Percentiles rank a stretch among this genome's conserved stretches.
These are phyloP conservation scores for Sporisorium reilianum DNA, from an alignment of 1,284 basidiomycete species.

Conservation along the genomic window DNA sequence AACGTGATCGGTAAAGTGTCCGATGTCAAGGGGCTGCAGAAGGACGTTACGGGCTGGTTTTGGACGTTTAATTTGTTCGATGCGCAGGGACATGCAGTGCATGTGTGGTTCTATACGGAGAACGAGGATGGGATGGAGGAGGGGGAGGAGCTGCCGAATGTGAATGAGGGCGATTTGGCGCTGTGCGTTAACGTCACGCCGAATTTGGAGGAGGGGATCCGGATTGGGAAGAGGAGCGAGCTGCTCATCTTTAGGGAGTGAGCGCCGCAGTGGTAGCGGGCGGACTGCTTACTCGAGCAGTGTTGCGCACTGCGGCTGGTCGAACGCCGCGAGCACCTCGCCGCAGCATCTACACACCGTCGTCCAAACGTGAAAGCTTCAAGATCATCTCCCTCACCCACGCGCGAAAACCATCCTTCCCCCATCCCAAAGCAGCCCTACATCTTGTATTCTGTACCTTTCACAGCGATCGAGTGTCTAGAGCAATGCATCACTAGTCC, in stretches of 20 bases:
- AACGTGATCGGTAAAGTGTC: conserved; percentile 6
- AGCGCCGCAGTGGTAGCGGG: too few species aligned
- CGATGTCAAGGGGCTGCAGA: background rate
- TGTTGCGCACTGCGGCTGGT: too few species aligned
- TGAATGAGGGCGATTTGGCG: conserved; percentile 4
- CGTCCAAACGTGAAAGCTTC: too few species aligned
- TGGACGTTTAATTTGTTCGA: conserved; percentile 8
- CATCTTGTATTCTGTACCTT: too few species aligned
- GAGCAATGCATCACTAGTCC: too few species aligned
- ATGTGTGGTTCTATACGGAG: background rate
- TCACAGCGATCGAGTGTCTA: too few species aligned
- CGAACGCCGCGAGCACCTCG: too few species aligned
- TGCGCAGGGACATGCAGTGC: background rate
- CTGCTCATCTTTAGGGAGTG: conserved; percentile 6
- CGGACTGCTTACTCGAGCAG: too few species aligned
- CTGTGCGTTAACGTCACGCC: conserved; percentile 6
- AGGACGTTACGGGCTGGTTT: background rate
- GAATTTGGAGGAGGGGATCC: conserved; percentile 3
- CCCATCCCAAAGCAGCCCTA: too few species aligned
- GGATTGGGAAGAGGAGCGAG: conserved; percentile 6
- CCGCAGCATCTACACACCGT: too few species aligned
- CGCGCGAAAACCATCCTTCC: too few species aligned
- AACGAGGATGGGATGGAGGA: background rate
- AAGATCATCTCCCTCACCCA: too few species aligned
- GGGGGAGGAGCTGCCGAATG: conserved; percentile 1